Evolutionary conservation across 257 asterid genomes (phyloP).

Genomic region (Solanum pennellii): DNA sequence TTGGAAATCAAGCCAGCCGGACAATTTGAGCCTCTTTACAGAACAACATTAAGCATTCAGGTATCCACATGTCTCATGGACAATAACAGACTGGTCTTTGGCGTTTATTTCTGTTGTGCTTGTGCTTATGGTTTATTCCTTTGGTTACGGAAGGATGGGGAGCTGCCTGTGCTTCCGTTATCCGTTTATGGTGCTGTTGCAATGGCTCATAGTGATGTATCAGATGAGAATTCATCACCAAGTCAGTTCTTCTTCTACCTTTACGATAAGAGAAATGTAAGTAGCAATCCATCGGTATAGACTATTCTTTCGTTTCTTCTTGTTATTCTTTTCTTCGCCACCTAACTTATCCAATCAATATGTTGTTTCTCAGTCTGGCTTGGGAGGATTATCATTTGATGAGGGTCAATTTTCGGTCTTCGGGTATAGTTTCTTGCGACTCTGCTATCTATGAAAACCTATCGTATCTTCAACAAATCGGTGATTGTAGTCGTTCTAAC

Average conservation of each 20-base stretch:
- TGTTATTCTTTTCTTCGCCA: neutral
- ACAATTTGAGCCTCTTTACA: conserved; percentile 93
- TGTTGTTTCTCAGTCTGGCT: conserved; percentile 58
- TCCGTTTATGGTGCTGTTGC: conserved; percentile 94
- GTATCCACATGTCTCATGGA: conserved; percentile 15
- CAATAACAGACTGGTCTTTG: neutral
- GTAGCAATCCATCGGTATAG: conserved; percentile 7
- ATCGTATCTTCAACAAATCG: neutral
- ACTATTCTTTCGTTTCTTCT: neutral
- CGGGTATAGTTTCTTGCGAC: conserved; percentile 38
- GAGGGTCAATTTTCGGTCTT: conserved; percentile 95
- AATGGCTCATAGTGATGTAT: conserved; percentile 78
- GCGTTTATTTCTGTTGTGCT: neutral
- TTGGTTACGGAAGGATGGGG: conserved; percentile 59
- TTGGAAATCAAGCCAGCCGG: conserved; percentile 90
- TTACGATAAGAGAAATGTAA: conserved; percentile 89
- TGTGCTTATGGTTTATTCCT: neutral
- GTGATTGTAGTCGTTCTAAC: neutral
- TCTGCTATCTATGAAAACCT: neutral
- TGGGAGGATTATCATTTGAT: conserved; percentile 90
- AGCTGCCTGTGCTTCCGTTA: conserved; percentile 88
- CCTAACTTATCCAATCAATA: neutral
- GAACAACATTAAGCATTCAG: conserved; percentile 75
- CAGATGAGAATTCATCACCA: conserved; percentile 89
- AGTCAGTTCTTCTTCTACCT: conserved; percentile 92